Conservation (phyloP, 2,329 filamentous ascomycete genomes). For the Eutypella sp. region DNA sequence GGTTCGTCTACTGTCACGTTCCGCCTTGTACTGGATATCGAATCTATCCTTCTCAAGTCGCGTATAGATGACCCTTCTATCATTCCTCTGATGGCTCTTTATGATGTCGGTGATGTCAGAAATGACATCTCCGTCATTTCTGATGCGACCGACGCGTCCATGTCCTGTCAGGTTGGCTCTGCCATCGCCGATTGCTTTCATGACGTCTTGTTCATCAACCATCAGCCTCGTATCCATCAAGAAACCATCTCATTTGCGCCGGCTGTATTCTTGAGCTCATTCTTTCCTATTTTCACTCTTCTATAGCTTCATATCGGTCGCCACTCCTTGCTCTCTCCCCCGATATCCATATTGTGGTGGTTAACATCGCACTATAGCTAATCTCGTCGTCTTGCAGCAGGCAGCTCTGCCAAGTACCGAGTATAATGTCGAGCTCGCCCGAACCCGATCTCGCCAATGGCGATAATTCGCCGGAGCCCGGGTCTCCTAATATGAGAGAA, state of each 20-base stretch:
- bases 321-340: constrained; percentile 23
- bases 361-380: constrained; percentile 30
- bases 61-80: constrained; percentile 25
- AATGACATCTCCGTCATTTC: constrained; percentile 20
- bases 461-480: constrained; percentile 51
- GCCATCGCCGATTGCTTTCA: constrained; percentile 16
- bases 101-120: constrained; percentile 18
- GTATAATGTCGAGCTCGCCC: constrained; percentile 54
- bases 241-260: constrained; percentile 32
- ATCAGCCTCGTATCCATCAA: constrained; percentile 47
- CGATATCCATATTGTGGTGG: constrained; percentile 15
- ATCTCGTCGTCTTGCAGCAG: constrained; percentile 48
- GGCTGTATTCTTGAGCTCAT: constrained; percentile 29
- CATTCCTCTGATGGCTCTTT: constrained; percentile 18
- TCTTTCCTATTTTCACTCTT: constrained; percentile 30
- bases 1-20: constrained; percentile 17
- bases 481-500: constrained; percentile 34
- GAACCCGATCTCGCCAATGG: constrained; percentile 63
- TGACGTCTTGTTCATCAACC: constrained; percentile 38
- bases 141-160: constrained; percentile 19
- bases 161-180: constrained; percentile 11
- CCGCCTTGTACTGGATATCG: constrained; percentile 22
- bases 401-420: constrained; percentile 49
- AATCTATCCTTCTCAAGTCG: constrained; percentile 24
- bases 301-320: constrained; percentile 28